Conservation (phyloP, 2,329 filamentous ascomycete species). For the Hirsutella minnesotensis region DNA sequence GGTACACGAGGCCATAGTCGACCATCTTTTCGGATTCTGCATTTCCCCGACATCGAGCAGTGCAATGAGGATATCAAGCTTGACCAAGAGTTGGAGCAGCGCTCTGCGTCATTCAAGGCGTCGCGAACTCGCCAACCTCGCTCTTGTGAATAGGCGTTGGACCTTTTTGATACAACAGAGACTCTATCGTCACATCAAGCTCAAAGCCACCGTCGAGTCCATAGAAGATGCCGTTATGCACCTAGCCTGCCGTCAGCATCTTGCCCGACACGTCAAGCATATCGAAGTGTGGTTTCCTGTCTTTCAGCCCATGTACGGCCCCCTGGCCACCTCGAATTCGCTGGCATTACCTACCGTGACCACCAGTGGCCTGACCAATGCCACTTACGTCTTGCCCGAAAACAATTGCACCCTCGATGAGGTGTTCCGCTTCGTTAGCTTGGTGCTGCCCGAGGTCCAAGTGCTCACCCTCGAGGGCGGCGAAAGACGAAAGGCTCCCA, state of each 20-base stretch:
- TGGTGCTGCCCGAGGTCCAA: conserved; percentile 46
- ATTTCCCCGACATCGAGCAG: conserved; percentile 48
- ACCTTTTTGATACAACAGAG: conserved; percentile 56
- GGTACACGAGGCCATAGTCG: conserved; percentile 61
- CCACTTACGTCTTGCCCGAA: conserved; percentile 45
- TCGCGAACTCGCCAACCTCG: conserved; percentile 54
- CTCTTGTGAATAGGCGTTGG: conserved; percentile 53
- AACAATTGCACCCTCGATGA: conserved; percentile 62
- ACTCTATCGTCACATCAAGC: conserved; percentile 64
- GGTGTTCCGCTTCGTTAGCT: conserved; percentile 51
- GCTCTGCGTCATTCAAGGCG: conserved; percentile 54
- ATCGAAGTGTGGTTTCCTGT: conserved; percentile 71
- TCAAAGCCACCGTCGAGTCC: conserved; percentile 57
- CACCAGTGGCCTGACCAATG: conserved; percentile 41
- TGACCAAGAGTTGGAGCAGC: conserved; percentile 50
- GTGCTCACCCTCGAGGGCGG: conserved; percentile 67
- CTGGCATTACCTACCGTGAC: conserved; percentile 40
- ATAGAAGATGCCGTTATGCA: conserved; percentile 47
- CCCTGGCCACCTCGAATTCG: conserved; percentile 28
- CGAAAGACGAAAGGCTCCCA: conserved; percentile 62
- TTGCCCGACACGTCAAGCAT: conserved; percentile 55
- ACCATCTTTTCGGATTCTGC: conserved; percentile 58
- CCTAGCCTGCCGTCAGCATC: conserved; percentile 45
- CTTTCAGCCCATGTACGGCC: conserved; percentile 45
- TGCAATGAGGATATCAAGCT: conserved; percentile 38